Evolutionary conservation across 2,329 filamentous ascomycete species (phyloP).

Genomic region (Boeremia exigua): DNA sequence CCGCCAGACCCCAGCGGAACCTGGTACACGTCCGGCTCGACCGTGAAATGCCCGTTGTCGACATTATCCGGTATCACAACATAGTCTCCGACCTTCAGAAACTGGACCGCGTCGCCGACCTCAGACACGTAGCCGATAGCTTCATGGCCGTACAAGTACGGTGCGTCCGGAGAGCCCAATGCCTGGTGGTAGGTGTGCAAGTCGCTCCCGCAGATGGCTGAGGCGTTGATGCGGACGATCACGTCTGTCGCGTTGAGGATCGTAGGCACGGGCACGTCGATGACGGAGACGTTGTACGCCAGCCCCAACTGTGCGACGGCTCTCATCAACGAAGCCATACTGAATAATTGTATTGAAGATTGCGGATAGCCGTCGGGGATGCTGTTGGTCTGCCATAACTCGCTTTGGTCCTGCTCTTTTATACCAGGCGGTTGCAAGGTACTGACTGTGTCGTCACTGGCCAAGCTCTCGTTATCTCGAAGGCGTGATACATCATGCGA

Average conservation of each 20-base stretch:
- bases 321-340: constrained; percentile 5
- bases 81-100: constrained; percentile 75
- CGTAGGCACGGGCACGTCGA: constrained; percentile 44
- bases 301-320: not conserved
- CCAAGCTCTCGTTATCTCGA: not conserved
- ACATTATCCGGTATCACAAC: constrained; percentile 30
- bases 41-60: not conserved
- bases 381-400: not conserved
- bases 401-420: not conserved
- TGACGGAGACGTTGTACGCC: constrained; percentile 36
- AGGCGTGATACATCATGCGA: not conserved
- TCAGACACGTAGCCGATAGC: constrained; percentile 80
- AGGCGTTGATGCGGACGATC: constrained; percentile 48
- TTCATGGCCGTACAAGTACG: constrained; percentile 83
- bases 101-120: constrained; percentile 75
- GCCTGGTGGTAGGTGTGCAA: constrained; percentile 56
- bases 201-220: constrained; percentile 46
- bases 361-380: not conserved
- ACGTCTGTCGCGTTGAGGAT: constrained; percentile 46
- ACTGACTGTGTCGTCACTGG: not conserved
- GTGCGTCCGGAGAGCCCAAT: constrained; percentile 84
- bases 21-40: not conserved
- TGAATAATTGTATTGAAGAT: not conserved
- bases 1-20: not conserved
- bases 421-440: not conserved